These are phyloP conservation scores for Schoenoplectus triqueter DNA, from an alignment of 202 grass and related monocot genomes.

Conservation along the genomic window DNA sequence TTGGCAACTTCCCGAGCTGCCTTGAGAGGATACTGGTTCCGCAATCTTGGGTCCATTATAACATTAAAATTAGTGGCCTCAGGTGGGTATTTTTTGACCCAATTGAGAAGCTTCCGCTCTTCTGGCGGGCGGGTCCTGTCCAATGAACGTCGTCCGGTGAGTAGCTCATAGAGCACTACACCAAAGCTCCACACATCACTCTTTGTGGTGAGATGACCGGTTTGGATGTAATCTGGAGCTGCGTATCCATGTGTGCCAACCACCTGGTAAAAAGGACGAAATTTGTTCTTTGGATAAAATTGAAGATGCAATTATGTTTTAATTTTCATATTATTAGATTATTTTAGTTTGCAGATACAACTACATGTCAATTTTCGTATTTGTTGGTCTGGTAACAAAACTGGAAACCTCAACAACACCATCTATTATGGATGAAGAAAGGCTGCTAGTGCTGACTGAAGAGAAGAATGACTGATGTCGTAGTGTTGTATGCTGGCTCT, in stretches of 20 bases:
- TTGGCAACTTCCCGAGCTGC: constrained; percentile 57
- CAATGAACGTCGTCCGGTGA: constrained; percentile 67
- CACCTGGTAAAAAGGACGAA: constrained; percentile 41
- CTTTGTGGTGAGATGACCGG: constrained; percentile 74
- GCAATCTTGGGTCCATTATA: constrained; percentile 78
- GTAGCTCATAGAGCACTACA: constrained; percentile 86
- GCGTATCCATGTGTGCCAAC: constrained; percentile 87
- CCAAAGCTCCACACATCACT: constrained; percentile 95
- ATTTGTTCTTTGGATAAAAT: not conserved
- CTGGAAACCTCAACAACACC: too few species aligned
- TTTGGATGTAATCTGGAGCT: constrained; percentile 93
- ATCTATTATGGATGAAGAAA: too few species aligned
- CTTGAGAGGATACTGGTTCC: constrained; percentile 55
- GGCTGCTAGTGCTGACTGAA: too few species aligned
- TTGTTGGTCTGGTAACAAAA: not conserved
- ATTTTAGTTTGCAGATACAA: not conserved
- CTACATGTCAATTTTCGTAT: not conserved
- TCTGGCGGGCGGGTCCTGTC: constrained; percentile 56
- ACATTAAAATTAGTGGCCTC: constrained; percentile 53
- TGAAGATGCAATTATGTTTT: not conserved
- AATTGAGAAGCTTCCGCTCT: constrained; percentile 75
- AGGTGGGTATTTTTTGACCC: constrained; percentile 57
- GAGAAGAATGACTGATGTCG: too few species aligned
- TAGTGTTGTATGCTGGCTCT: too few species aligned
- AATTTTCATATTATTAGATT: not conserved